A percentile compares a stretch with the other conserved stretches of the same genome.
These are phyloP conservation scores for Candida arabinofermentans DNA, from an alignment of 805 yeast genomes.

Conservation along the genomic window DNA sequence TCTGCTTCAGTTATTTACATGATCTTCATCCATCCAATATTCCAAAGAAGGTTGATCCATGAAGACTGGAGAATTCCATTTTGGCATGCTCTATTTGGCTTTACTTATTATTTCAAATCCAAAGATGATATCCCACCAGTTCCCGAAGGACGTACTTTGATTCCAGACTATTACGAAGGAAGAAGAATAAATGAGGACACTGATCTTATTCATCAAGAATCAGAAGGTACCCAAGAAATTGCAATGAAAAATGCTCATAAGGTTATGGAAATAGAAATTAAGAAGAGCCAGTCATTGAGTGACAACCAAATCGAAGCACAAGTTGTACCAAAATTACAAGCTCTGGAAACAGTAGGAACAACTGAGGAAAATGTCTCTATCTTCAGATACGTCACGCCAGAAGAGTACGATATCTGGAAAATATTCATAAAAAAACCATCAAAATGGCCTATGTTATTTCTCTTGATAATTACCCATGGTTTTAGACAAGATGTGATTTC, in stretches of 20 bases:
- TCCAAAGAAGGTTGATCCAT: constrained; percentile 53
- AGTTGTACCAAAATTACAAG: neutral
- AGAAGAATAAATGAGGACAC: constrained; percentile 34
- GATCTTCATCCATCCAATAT: constrained; percentile 55
- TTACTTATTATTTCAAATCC: constrained; percentile 49
- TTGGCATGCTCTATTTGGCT: constrained; percentile 57
- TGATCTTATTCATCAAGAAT: constrained; percentile 1
- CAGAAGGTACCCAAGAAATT: constrained; percentile 16
- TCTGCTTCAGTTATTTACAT: constrained; percentile 50
- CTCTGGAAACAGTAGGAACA: constrained; percentile 30
- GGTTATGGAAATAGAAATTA: constrained; percentile 15
- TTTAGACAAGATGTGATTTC: constrained; percentile 59
- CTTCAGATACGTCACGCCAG: constrained; percentile 9
- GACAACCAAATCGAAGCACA: neutral
- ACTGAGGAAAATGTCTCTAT: constrained; percentile 14
- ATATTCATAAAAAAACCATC: constrained; percentile 41
- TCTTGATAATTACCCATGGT: constrained; percentile 54
- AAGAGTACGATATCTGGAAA: constrained; percentile 31
- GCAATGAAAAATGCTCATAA: constrained; percentile 13
- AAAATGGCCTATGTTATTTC: constrained; percentile 50
- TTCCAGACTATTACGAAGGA: constrained; percentile 64
- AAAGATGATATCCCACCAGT: constrained; percentile 60
- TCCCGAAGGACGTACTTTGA: constrained; percentile 53
- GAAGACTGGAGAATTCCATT: constrained; percentile 64
- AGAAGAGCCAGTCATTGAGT: constrained; percentile 9